Evolutionary conservation across 495 filamentous ascomycete species (phyloP).

Genomic region (Rostrohypoxylon terebratum): DNA sequence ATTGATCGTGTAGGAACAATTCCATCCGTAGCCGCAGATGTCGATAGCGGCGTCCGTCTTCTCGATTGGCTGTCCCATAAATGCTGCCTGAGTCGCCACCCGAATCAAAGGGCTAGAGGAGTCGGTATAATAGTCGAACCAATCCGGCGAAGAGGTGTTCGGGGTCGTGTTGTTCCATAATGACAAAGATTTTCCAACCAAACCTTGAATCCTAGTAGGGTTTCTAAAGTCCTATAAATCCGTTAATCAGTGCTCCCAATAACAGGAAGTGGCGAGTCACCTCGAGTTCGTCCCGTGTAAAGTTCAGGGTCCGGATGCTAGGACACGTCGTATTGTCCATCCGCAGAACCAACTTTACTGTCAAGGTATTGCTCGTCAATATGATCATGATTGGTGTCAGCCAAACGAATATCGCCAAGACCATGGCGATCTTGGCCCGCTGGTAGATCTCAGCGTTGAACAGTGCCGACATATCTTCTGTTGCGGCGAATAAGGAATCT

Average conservation of each 20-base stretch:
- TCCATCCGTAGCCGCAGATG: conserved; percentile 54
- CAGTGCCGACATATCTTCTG: conserved; percentile 49
- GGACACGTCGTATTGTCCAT: conserved; percentile 38
- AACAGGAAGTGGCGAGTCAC: conserved; percentile 6
- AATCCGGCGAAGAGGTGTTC: conserved; percentile 32
- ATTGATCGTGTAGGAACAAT: conserved; percentile 51
- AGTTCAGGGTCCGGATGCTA: conserved; percentile 52
- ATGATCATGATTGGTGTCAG: conserved; percentile 52
- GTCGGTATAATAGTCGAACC: conserved; percentile 56
- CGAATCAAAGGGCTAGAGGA: conserved; percentile 44
- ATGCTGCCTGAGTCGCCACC: conserved; percentile 49
- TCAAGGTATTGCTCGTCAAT: conserved; percentile 54
- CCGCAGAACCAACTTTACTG: conserved; percentile 41
- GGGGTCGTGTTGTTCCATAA: conserved; percentile 53
- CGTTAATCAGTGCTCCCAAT: conserved; percentile 13
- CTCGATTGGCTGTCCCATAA: conserved; percentile 45
- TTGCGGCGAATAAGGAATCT: conserved; percentile 53
- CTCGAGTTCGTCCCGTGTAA: conserved; percentile 50
- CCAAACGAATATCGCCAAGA: conserved; percentile 53
- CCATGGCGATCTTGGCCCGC: conserved; percentile 48
- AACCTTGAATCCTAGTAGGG: conserved; percentile 42
- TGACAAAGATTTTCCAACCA: conserved; percentile 47
- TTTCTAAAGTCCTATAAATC: conserved; percentile 48
- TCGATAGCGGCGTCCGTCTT: conserved; percentile 45
- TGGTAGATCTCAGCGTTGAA: conserved; percentile 51